Evolutionary conservation across 306 rosid genomes (phyloP).

Genomic region (Sicyos edulis): DNA sequence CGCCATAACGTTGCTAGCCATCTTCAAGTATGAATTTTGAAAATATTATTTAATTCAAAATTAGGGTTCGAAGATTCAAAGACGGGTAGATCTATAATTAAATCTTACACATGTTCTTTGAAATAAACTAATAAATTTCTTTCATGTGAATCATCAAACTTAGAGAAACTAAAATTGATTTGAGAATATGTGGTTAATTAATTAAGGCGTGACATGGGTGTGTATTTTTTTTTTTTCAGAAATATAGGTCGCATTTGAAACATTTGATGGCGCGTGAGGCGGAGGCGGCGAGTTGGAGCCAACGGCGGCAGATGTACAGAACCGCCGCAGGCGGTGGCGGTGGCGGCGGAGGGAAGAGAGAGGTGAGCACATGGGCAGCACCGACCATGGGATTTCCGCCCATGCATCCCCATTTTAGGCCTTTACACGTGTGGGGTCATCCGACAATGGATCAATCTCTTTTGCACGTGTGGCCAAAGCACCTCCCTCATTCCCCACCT

Average conservation of each 20-base stretch:
- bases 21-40: constrained; percentile 53
- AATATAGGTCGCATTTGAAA: constrained; percentile 83
- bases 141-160: too few relatives aligned
- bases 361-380: constrained; percentile 42
- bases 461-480: constrained; percentile 61
- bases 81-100: background rate
- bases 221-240: constrained; percentile 31
- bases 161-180: too few relatives aligned
- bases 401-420: constrained; percentile 50
- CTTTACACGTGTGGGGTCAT: constrained; percentile 97
- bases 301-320: constrained; percentile 54
- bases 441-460: constrained; percentile 59
- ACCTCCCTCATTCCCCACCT: constrained; percentile 33
- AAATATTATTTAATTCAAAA: background rate
- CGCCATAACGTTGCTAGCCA: constrained; percentile 98
- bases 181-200: too few relatives aligned
- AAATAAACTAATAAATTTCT: background rate
- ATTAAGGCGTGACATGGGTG: background rate
- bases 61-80: background rate
- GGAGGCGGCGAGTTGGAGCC: constrained; percentile 85
- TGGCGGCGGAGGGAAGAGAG: constrained; percentile 37
- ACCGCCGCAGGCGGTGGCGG: constrained; percentile 17
- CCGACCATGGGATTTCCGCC: constrained; percentile 69
- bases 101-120: background rate
- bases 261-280: constrained; percentile 93